phyloP scores from a whole-genome alignment of 2,329 filamentous ascomycete genomes.

The Hypoxylon sp. region DNA sequence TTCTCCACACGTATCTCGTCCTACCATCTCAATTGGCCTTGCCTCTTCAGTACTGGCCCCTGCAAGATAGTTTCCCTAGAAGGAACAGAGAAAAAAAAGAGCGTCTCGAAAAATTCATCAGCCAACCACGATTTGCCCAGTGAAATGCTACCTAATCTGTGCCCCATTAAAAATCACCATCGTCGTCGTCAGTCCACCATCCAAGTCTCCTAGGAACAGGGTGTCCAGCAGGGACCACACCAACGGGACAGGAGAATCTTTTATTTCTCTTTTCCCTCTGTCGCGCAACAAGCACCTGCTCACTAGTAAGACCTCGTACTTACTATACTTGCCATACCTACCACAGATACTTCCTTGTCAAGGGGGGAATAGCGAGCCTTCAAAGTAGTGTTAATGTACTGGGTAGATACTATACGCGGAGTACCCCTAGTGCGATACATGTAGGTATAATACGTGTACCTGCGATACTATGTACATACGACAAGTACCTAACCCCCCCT shows the following conservation, averaged over 20 bases:
- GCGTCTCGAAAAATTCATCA: conserved; percentile 28
- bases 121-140: conserved; percentile 38
- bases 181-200: conserved; percentile 35
- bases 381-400: conserved; percentile 26
- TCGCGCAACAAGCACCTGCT: conserved; percentile 21
- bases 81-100: conserved; percentile 30
- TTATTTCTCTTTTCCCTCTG: conserved; percentile 10
- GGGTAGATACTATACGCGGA: conserved; percentile 29
- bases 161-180: conserved; percentile 40
- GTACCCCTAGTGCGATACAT: conserved; percentile 22
- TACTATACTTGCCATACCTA: background rate
- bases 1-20: conserved; percentile 39
- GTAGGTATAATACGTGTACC: background rate
- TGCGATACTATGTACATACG: conserved; percentile 9
- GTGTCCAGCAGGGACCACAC: conserved; percentile 39
- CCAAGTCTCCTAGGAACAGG: conserved; percentile 20
- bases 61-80: conserved; percentile 33
- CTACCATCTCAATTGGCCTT: conserved; percentile 31
- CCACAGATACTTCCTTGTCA: conserved; percentile 8
- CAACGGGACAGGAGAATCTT: conserved; percentile 30
- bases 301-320: conserved; percentile 9
- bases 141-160: conserved; percentile 40
- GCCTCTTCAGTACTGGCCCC: conserved; percentile 33
- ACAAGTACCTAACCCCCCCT: conserved; percentile 29
- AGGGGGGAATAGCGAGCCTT: background rate